These are phyloP conservation scores for Globisporangium cystogenes DNA, from an alignment of 352 stramenopile species.

Conservation along the genomic window DNA sequence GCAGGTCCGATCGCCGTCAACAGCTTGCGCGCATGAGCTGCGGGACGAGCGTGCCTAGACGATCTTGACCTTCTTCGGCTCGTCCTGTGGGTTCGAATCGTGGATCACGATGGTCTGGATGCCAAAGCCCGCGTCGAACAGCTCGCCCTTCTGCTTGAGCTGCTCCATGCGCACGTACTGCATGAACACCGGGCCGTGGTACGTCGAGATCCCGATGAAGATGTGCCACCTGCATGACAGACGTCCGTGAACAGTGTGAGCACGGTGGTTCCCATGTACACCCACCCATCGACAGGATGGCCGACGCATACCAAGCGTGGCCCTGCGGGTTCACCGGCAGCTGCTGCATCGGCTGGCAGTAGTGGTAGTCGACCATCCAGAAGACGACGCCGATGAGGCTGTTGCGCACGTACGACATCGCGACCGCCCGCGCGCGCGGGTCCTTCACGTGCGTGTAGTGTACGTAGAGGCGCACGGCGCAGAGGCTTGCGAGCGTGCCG, in stretches of 20 bases:
- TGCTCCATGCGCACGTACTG: conserved; percentile 81
- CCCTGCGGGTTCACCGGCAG: conserved; percentile 73
- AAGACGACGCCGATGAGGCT: conserved; percentile 61
- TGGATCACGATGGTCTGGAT: conserved; percentile 69
- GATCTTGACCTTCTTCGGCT: conserved; percentile 8
- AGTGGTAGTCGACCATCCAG: conserved; percentile 83
- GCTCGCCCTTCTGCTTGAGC: conserved; percentile 54
- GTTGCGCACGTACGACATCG: conserved; percentile 51
- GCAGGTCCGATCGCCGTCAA: no score
- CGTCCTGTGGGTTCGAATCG: conserved; percentile 3
- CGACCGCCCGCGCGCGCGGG: conserved; percentile 41
- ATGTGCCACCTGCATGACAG: conserved; percentile 59
- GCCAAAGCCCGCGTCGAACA: conserved; percentile 42
- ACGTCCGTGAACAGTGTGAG: background rate
- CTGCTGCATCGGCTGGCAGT: conserved; percentile 44
- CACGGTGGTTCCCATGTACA: no score
- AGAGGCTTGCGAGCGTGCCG: conserved; percentile 43
- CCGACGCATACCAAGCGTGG: conserved; percentile 56
- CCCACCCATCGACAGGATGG: background rate
- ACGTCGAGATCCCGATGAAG: conserved; percentile 74
- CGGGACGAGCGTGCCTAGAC: conserved; percentile 3
- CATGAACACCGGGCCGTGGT: conserved; percentile 82
- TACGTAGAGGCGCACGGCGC: conserved; percentile 37
- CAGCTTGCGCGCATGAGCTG: no score
- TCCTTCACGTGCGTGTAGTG: conserved; percentile 65